Conservation (phyloP, 192 early-diverging fungal species). For the Backusella morwellensis region DNA sequence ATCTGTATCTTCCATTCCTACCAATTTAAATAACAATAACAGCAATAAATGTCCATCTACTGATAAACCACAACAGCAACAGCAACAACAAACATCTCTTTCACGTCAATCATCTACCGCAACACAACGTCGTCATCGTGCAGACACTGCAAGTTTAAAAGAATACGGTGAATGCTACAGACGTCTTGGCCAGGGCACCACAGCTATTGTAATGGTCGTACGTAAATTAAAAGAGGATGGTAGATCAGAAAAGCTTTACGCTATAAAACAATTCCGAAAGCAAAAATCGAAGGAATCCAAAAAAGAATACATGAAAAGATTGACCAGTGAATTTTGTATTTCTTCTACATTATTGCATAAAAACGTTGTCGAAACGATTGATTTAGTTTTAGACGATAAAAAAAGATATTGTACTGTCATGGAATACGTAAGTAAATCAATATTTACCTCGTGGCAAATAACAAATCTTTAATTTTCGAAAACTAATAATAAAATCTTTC, state of each 20-base stretch:
- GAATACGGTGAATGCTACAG: slow-evolving; percentile 50
- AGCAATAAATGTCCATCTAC: background rate
- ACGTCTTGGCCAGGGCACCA: slow-evolving; percentile 84
- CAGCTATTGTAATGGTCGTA: slow-evolving; percentile 81
- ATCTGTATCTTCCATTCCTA: background rate
- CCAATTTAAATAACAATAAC: background rate
- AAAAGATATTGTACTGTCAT: slow-evolving; percentile 82
- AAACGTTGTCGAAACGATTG: slow-evolving; percentile 95
- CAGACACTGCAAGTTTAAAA: slow-evolving; percentile 29
- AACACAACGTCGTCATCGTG: slow-evolving; percentile 9
- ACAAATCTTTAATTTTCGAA: slow-evolving; percentile 15
- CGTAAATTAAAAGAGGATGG: slow-evolving; percentile 71
- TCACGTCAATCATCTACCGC: slow-evolving; percentile 9
- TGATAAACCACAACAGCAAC: background rate
- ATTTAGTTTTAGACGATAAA: slow-evolving; percentile 92
- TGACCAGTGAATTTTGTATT: slow-evolving; percentile 97
- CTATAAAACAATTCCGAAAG: slow-evolving; percentile 92
- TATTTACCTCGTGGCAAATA: background rate
- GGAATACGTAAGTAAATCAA: slow-evolving; percentile 50
- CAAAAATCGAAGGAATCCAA: slow-evolving; percentile 81
- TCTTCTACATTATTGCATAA: slow-evolving; percentile 87
- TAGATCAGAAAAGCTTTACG: slow-evolving; percentile 73
- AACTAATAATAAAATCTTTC: slow-evolving; percentile 22
- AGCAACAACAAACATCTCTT: background rate
- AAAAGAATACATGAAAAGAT: slow-evolving; percentile 97